phyloP scores from a whole-genome alignment of 352 stramenopile species.

The Globisporangium paroecandrum region DNA sequence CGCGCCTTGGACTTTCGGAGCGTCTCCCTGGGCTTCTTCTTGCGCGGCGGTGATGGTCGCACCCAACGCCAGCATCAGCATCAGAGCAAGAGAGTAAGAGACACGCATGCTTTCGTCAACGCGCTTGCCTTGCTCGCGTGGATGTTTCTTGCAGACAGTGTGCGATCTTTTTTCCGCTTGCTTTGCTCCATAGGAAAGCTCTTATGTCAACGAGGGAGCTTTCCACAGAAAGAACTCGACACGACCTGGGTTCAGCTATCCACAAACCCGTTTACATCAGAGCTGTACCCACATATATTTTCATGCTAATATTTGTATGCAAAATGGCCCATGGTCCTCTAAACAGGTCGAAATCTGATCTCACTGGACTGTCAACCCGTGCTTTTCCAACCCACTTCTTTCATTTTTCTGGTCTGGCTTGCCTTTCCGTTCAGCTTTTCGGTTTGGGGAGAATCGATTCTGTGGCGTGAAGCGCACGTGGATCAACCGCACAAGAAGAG shows the following conservation, averaged over 20 bases:
- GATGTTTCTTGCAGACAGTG: no score
- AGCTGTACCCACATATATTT: background rate
- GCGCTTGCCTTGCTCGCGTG: background rate
- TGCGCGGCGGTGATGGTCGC: background rate
- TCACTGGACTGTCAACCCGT: background rate
- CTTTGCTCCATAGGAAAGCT: background rate
- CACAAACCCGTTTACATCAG: background rate
- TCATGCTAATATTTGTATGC: background rate
- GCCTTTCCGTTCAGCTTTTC: background rate
- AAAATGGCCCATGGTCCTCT: background rate
- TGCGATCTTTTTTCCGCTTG: no score
- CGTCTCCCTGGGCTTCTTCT: background rate
- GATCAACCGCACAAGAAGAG: background rate
- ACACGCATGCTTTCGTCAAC: background rate
- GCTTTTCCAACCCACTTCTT: background rate
- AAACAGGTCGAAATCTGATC: background rate
- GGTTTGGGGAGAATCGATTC: constrained; percentile 9
- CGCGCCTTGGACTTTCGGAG: constrained; percentile 2
- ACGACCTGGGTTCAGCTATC: background rate
- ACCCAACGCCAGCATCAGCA: background rate
- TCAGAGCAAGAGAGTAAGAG: background rate
- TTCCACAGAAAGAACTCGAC: background rate
- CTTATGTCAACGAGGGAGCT: background rate
- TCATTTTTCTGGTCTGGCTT: background rate
- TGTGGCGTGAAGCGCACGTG: constrained; percentile 13